Conservation (phyloP, 2,329 filamentous ascomycete species). For the Plenodomus tracheiphilus region DNA sequence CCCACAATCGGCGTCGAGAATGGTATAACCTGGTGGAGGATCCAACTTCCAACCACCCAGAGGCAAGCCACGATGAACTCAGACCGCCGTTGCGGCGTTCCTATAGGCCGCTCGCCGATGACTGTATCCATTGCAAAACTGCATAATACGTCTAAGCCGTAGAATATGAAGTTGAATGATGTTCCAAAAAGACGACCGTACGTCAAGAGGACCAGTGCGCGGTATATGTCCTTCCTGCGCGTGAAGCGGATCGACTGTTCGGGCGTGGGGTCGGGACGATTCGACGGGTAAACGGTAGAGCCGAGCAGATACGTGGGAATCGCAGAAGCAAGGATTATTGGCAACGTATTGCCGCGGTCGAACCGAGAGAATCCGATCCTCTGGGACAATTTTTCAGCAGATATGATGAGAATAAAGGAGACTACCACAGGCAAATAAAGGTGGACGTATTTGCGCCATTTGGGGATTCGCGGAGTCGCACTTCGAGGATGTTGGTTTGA, state of each 20-base stretch:
- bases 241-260: slow-evolving; percentile 19
- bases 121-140: slow-evolving; percentile 7
- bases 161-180: slow-evolving; percentile 11
- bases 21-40: slow-evolving; percentile 6
- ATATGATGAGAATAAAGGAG: slow-evolving; percentile 5
- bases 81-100: slow-evolving; percentile 12
- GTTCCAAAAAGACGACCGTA: slow-evolving; percentile 18
- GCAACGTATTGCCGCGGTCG: neutral
- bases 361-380: no score
- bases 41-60: slow-evolving; percentile 6
- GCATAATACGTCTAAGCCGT: slow-evolving; percentile 10
- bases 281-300: slow-evolving; percentile 11
- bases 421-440: slow-evolving; percentile 22
- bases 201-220: slow-evolving; percentile 16
- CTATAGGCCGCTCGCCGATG: slow-evolving; percentile 14
- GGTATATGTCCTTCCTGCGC: slow-evolving; percentile 15
- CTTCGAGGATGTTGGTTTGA: no score
- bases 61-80: slow-evolving; percentile 15
- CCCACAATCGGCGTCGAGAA: slow-evolving; percentile 6
- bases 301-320: slow-evolving; percentile 8
- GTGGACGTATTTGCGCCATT: slow-evolving; percentile 10
- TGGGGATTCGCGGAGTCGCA: neutral
- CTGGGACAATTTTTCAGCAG: no score
- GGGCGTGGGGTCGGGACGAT: slow-evolving; percentile 13
- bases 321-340: neutral